phyloP scores from a whole-genome alignment of 108 stramenopile species.

The Discostella stelligeroides region DNA sequence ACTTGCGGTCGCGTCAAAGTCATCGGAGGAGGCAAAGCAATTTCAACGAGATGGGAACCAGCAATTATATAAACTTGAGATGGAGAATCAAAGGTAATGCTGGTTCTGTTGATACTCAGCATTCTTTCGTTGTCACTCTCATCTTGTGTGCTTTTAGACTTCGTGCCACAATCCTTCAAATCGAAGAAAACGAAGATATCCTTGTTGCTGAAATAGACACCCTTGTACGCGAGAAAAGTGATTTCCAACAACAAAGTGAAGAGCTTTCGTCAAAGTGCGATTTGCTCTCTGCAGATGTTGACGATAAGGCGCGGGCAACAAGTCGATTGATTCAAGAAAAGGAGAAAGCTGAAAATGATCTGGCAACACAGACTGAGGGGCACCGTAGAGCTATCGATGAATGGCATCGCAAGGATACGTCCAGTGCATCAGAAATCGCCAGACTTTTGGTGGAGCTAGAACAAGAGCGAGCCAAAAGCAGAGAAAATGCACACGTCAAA shows the following conservation, averaged over 20 bases:
- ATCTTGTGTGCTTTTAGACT: slow-evolving; percentile 3
- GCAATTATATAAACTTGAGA: slow-evolving; percentile 33
- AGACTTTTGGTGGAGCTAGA: slow-evolving; percentile 31
- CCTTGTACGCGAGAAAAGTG: slow-evolving; percentile 37
- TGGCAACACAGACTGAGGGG: slow-evolving; percentile 11
- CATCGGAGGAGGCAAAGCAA: slow-evolving; percentile 28
- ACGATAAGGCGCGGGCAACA: slow-evolving; percentile 22
- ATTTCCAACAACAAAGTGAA: slow-evolving; percentile 29
- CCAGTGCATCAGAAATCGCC: slow-evolving; percentile 30
- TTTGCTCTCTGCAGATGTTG: slow-evolving; percentile 30
- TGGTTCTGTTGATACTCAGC: background rate
- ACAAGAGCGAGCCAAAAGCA: slow-evolving; percentile 20
- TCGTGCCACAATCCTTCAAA: slow-evolving; percentile 31
- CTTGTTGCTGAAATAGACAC: slow-evolving; percentile 46
- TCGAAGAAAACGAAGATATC: slow-evolving; percentile 44
- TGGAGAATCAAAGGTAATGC: slow-evolving; percentile 42
- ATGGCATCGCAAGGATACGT: slow-evolving; percentile 25
- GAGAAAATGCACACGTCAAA: slow-evolving; percentile 4
- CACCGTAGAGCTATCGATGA: slow-evolving; percentile 8
- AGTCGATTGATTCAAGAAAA: slow-evolving; percentile 16
- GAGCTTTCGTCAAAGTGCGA: slow-evolving; percentile 29
- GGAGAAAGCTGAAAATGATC: slow-evolving; percentile 13
- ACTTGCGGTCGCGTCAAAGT: slow-evolving; percentile 29
- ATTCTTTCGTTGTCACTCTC: background rate
- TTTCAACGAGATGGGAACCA: slow-evolving; percentile 21